Percentiles rank a stretch among this genome's conserved stretches.
These are phyloP conservation scores for Paecilomyces niveus DNA, from an alignment of 2,329 filamentous ascomycete genomes.

Conservation along the genomic window DNA sequence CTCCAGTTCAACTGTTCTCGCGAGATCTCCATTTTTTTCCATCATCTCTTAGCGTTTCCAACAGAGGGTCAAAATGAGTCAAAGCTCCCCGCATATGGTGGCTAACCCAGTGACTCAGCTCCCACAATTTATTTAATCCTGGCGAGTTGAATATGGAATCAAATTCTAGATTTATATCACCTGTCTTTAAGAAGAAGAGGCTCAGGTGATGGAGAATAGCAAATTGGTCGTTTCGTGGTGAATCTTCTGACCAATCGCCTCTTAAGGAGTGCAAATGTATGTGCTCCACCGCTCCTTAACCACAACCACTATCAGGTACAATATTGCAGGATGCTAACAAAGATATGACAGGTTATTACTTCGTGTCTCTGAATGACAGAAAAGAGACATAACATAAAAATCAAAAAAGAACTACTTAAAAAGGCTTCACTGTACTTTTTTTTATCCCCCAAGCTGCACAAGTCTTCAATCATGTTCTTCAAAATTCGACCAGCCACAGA, in stretches of 20 bases:
- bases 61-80: neutral
- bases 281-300: no score
- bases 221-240: no score
- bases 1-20: no score
- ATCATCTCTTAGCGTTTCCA: neutral
- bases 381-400: neutral
- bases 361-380: neutral
- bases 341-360: neutral
- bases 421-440: neutral
- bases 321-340: neutral
- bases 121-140: neutral
- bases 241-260: no score
- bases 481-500: conserved; percentile 24
- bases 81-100: neutral
- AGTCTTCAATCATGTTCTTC: neutral
- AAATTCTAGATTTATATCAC: neutral
- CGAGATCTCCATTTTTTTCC: neutral
- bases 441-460: neutral
- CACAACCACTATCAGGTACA: no score
- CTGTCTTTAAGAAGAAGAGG: no score
- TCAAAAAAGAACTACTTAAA: neutral
- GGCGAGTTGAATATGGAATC: neutral
- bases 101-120: neutral
- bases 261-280: no score
- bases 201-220: no score